Conservation (phyloP, 2,329 filamentous ascomycete genomes). For the Penicillium sp. region DNA sequence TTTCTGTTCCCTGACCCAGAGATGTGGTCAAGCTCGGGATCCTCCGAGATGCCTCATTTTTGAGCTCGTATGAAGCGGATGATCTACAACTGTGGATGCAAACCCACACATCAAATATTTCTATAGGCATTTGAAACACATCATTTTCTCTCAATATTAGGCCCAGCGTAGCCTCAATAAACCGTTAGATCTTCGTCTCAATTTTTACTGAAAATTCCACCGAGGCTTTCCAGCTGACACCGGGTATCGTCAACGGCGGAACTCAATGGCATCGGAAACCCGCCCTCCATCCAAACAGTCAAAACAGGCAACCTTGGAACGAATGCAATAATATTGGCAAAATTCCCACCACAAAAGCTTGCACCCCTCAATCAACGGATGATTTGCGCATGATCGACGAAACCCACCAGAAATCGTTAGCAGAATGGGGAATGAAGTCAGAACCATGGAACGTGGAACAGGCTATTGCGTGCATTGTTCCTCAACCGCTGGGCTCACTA, state of each 20-base stretch:
- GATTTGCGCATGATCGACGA: conserved; percentile 6
- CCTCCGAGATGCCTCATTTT: not conserved
- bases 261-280: not conserved
- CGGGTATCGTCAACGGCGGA: not conserved
- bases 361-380: not conserved
- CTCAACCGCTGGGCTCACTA: conserved; percentile 14
- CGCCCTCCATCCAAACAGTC: not conserved
- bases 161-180: not conserved
- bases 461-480: conserved; percentile 11
- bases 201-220: not conserved
- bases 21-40: conserved; percentile 1
- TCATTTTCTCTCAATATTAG: not conserved
- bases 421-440: conserved; percentile 1
- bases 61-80: not conserved
- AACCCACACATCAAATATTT: not conserved
- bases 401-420: conserved; percentile 2
- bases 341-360: conserved; percentile 8
- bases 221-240: not conserved
- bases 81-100: not conserved
- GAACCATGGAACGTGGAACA: conserved; percentile 12
- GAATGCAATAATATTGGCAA: not conserved
- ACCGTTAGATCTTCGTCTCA: not conserved
- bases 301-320: not conserved
- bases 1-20: not conserved
- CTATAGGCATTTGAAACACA: not conserved